phyloP scores from a whole-genome alignment of 495 filamentous ascomycete genomes.

The Penicillium malachiteum region DNA sequence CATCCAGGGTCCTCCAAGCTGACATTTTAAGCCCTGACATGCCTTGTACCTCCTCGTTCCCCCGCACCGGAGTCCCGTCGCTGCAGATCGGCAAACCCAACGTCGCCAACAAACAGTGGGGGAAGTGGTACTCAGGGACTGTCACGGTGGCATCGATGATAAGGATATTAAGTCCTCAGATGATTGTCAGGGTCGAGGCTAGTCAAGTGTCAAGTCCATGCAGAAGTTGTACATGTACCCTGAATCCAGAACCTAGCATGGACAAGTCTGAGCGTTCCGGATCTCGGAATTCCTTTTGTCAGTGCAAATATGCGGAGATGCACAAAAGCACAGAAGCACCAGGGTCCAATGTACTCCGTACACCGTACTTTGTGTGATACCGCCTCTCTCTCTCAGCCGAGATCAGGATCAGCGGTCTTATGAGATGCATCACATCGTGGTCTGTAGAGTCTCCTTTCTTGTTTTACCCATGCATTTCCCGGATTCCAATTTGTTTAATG shows the following conservation, averaged over 20 bases:
- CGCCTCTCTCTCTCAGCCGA: too few relatives aligned
- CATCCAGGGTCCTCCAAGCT: background rate
- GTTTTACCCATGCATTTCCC: background rate
- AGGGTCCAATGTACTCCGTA: too few relatives aligned
- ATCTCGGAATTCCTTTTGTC: background rate
- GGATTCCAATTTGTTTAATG: too few relatives aligned
- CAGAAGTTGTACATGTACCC: background rate
- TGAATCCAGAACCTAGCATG: background rate
- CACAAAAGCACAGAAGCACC: too few relatives aligned
- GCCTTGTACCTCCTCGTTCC: slow-evolving; percentile 6
- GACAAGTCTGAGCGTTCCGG: background rate
- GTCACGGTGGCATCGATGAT: slow-evolving; percentile 21
- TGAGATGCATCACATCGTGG: slow-evolving; percentile 6
- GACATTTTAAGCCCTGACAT: slow-evolving; percentile 3
- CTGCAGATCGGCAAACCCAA: slow-evolving; percentile 10
- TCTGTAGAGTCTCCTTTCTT: background rate
- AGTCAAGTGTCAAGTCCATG: background rate
- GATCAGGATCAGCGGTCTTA: background rate
- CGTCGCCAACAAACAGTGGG: slow-evolving; percentile 6
- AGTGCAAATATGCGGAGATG: background rate
- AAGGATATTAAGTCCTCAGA: background rate
- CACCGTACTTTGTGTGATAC: too few relatives aligned
- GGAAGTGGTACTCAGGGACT: slow-evolving; percentile 12
- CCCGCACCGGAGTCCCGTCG: slow-evolving; percentile 19
- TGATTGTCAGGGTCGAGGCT: background rate